These are phyloP conservation scores for Auriscalpium orientale DNA, from an alignment of 768 basidiomycete genomes.

Conservation along the genomic window DNA sequence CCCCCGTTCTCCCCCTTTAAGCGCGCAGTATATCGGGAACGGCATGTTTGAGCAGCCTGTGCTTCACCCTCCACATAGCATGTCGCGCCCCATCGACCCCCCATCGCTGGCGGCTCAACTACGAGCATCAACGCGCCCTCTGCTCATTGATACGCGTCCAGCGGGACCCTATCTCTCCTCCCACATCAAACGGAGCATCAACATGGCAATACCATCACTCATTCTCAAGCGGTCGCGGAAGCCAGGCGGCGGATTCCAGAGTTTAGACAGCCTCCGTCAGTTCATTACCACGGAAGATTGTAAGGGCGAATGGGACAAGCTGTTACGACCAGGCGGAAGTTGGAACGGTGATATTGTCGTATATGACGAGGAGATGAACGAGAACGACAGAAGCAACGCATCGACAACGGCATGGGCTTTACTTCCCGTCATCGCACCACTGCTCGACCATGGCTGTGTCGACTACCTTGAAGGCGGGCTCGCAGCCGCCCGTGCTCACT, in stretches of 20 bases:
- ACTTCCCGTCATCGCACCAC: slow-evolving; percentile 51
- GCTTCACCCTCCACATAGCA: slow-evolving; percentile 17
- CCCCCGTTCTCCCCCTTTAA: slow-evolving; percentile 19
- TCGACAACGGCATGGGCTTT: slow-evolving; percentile 64
- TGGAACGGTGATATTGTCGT: slow-evolving; percentile 78
- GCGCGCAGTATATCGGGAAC: slow-evolving; percentile 24
- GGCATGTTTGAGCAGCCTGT: slow-evolving; percentile 14
- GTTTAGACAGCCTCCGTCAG: slow-evolving; percentile 62
- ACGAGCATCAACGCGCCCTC: slow-evolving; percentile 36
- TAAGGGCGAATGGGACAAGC: slow-evolving; percentile 61
- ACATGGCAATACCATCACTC: slow-evolving; percentile 83
- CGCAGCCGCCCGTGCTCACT: slow-evolving; percentile 50
- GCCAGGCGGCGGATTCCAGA: slow-evolving; percentile 58
- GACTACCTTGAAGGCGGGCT: slow-evolving; percentile 73
- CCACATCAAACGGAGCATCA: slow-evolving; percentile 65
- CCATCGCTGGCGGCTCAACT: slow-evolving; percentile 43
- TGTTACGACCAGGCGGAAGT: slow-evolving; percentile 38
- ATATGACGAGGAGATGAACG: slow-evolving; percentile 74
- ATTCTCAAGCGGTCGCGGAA: slow-evolving; percentile 82
- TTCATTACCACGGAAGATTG: slow-evolving; percentile 78
- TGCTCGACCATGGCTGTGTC: slow-evolving; percentile 47
- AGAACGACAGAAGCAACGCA: slow-evolving; percentile 47
- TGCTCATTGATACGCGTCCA: slow-evolving; percentile 80
- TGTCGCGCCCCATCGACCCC: slow-evolving; percentile 36
- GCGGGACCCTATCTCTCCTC: slow-evolving; percentile 54